Conservation (phyloP, 2,329 filamentous ascomycete species). For the Xylariaceae sp. region DNA sequence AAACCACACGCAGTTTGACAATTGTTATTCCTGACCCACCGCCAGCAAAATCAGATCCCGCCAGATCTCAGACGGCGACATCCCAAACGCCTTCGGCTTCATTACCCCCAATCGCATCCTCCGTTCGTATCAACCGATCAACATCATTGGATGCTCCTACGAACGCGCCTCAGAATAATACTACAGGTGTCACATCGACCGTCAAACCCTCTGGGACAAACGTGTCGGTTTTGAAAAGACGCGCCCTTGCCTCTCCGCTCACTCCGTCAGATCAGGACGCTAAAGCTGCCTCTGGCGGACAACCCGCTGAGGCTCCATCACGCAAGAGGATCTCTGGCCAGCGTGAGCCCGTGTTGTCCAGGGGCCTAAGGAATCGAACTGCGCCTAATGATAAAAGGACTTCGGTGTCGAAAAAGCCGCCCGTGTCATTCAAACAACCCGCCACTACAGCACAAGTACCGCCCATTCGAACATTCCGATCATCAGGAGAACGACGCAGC, state of each 20-base stretch:
- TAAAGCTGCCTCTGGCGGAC: constrained; percentile 9
- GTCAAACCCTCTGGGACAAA: constrained; percentile 28
- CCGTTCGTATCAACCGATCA: constrained; percentile 32
- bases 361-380: constrained; percentile 36
- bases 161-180: constrained; percentile 12
- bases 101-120: constrained; percentile 24
- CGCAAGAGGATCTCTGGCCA: constrained; percentile 39
- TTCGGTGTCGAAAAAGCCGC: constrained; percentile 40
- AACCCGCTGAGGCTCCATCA: constrained; percentile 28
- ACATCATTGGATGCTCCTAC: constrained; percentile 33
- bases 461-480: constrained; percentile 52
- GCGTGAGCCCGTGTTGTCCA: constrained; percentile 44
- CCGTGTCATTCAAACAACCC: constrained; percentile 46
- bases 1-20: constrained; percentile 19
- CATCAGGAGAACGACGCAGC: constrained; percentile 52
- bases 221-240: constrained; percentile 33
- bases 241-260: constrained; percentile 29
- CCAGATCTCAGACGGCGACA: constrained; percentile 35
- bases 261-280: constrained; percentile 1
- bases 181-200: constrained; percentile 25
- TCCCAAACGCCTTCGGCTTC: constrained; percentile 32
- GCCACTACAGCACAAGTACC: constrained; percentile 37
- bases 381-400: constrained; percentile 45
- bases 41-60: constrained; percentile 25
- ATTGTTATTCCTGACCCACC: constrained; percentile 27